Evolutionary conservation across 805 yeast genomes (phyloP).

Genomic region (Wickerhamomyces alni): DNA sequence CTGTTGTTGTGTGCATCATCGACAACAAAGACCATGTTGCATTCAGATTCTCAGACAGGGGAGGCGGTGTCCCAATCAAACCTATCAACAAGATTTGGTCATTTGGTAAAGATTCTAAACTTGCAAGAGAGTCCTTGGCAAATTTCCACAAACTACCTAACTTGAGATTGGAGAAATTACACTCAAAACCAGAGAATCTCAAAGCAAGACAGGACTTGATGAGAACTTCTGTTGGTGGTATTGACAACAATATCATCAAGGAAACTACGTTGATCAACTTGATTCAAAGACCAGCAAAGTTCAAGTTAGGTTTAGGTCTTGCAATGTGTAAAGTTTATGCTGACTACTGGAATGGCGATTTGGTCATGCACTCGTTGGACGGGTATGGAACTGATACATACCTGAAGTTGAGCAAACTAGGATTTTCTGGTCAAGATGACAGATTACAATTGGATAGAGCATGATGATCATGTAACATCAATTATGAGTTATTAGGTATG

Average conservation of each 20-base stretch:
- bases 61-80: constrained; percentile 74
- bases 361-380: constrained; percentile 75
- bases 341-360: constrained; percentile 94
- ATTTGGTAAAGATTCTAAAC: constrained; percentile 65
- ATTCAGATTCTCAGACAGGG: constrained; percentile 81
- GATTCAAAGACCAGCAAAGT: constrained; percentile 66
- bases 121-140: constrained; percentile 51
- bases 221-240: constrained; percentile 36
- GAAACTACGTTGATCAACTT: constrained; percentile 52
- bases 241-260: constrained; percentile 24
- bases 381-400: constrained; percentile 93
- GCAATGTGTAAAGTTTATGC: constrained; percentile 92
- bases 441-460: constrained; percentile 70
- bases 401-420: constrained; percentile 71
- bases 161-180: constrained; percentile 29
- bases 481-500: background rate
- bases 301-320: constrained; percentile 78
- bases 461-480: constrained; percentile 14
- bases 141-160: constrained; percentile 72
- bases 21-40: constrained; percentile 60
- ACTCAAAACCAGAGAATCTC: constrained; percentile 14
- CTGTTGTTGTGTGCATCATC: constrained; percentile 72
- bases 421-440: constrained; percentile 50
- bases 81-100: constrained; percentile 73
- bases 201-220: constrained; percentile 25